phyloP scores from a whole-genome alignment of 345 rosid genomes.

The Moringa oleifera region DNA sequence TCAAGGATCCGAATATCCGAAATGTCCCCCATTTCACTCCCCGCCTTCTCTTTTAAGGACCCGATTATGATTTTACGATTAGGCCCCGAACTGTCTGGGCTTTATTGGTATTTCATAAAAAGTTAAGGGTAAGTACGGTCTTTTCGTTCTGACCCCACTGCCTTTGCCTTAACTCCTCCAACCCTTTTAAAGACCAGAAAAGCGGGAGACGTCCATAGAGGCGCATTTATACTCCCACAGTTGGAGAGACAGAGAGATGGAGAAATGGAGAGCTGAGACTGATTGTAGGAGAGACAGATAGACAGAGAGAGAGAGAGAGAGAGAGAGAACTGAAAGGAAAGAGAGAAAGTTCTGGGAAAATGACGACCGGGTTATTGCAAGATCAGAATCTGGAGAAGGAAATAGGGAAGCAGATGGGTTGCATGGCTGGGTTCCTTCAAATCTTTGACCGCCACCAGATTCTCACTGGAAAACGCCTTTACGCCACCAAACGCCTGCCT shows the following conservation, averaged over 20 bases:
- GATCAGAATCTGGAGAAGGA: conserved; percentile 57
- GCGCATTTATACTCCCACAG: conserved; percentile 15
- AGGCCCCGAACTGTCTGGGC: conserved; percentile 5
- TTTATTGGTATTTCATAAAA: conserved; percentile 6
- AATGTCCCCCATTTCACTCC: conserved; percentile 3
- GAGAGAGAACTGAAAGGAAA: background rate
- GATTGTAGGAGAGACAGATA: background rate
- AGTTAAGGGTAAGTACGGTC: conserved; percentile 24
- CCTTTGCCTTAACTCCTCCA: conserved; percentile 16
- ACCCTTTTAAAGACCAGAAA: conserved; percentile 55
- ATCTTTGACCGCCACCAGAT: conserved; percentile 83
- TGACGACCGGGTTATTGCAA: conserved; percentile 42
- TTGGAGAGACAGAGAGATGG: conserved; percentile 5
- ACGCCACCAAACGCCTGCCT: conserved; percentile 58
- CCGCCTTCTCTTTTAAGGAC: background rate
- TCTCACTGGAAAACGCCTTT: conserved; percentile 59
- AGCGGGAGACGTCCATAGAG: conserved; percentile 65
- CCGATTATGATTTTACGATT: conserved; percentile 1
- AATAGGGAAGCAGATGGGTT: conserved; percentile 73
- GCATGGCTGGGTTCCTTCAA: conserved; percentile 97
- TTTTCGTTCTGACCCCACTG: conserved; percentile 9
- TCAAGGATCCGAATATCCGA: background rate
- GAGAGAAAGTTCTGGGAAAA: conserved; percentile 9
- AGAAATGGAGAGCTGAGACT: conserved; percentile 20
- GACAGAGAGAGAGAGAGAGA: conserved; percentile 13